Conservation (phyloP, 345 rosid genomes). For the Turnera subulata region DNA sequence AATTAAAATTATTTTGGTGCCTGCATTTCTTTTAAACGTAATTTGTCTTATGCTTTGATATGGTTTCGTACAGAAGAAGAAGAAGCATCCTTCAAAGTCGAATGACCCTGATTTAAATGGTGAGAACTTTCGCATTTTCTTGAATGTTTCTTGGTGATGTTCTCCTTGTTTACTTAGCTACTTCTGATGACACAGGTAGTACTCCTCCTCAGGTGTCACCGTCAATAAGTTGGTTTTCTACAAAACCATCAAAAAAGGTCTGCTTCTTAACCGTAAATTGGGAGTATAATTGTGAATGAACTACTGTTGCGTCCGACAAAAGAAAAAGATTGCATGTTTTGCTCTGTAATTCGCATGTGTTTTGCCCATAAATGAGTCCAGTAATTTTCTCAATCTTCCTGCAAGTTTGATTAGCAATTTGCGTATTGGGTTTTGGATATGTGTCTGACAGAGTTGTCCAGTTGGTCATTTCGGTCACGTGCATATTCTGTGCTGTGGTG, state of each 20-base stretch:
- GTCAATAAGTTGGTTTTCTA: conserved; percentile 73
- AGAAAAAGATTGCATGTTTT: not conserved
- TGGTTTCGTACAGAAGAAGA: conserved; percentile 44
- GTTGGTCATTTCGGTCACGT: no score
- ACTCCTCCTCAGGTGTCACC: conserved; percentile 40
- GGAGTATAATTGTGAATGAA: no score
- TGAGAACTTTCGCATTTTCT: conserved; percentile 22
- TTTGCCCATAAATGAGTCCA: no score
- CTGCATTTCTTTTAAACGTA: not conserved
- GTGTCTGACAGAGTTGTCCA: no score
- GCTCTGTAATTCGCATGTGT: no score
- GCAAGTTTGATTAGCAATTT: no score
- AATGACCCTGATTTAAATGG: conserved; percentile 51
- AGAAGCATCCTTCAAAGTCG: conserved; percentile 46
- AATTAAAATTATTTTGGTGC: not conserved
- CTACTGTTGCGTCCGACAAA: not conserved
- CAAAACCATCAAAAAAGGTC: conserved; percentile 84
- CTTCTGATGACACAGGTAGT: conserved; percentile 42
- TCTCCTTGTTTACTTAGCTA: not conserved
- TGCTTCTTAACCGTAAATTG: not conserved
- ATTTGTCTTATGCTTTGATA: not conserved
- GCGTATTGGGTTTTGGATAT: no score
- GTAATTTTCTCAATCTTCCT: no score
- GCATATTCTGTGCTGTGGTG: no score
- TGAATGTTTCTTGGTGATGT: not conserved